Evolutionary conservation across 331 rosid genomes (phyloP).

Genomic region (Acacia concinna): DNA sequence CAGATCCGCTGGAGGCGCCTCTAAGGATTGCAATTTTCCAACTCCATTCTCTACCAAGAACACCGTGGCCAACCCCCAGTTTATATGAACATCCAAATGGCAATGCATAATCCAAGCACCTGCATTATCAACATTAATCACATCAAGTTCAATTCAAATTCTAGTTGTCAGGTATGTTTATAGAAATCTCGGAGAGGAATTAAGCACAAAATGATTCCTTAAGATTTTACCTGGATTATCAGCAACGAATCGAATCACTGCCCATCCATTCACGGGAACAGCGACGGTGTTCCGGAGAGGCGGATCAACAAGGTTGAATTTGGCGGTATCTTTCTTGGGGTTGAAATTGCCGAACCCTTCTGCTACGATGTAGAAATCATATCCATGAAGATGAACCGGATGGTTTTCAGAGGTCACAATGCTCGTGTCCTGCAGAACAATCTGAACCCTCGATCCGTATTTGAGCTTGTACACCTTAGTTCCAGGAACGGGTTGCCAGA

Average conservation of each 20-base stretch:
- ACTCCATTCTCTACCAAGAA: conserved; percentile 81
- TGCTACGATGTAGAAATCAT: conserved; percentile 81
- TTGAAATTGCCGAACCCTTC: conserved; percentile 94
- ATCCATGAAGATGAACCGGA: conserved; percentile 92
- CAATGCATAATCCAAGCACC: conserved; percentile 96
- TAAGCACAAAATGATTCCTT: background rate
- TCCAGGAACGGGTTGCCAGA: conserved; percentile 78
- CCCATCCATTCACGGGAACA: conserved; percentile 87
- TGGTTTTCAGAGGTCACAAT: conserved; percentile 86
- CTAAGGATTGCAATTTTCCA: conserved; percentile 64
- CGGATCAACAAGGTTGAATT: conserved; percentile 89
- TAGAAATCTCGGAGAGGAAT: background rate
- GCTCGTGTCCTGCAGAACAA: conserved; percentile 85
- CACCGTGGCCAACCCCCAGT: conserved; percentile 92
- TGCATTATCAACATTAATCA: conserved; percentile 18
- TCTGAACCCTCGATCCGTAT: conserved; percentile 76
- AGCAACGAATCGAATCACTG: conserved; percentile 90
- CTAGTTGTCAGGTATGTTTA: background rate
- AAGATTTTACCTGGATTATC: conserved; percentile 80
- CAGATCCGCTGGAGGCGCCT: conserved; percentile 76
- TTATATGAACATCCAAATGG: conserved; percentile 92
- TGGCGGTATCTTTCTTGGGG: conserved; percentile 58
- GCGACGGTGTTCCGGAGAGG: conserved; percentile 88
- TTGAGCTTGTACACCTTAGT: conserved; percentile 66
- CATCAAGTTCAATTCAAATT: background rate